These are phyloP conservation scores for Neoboletus magnificus DNA, from an alignment of 768 basidiomycete species.

Conservation along the genomic window DNA sequence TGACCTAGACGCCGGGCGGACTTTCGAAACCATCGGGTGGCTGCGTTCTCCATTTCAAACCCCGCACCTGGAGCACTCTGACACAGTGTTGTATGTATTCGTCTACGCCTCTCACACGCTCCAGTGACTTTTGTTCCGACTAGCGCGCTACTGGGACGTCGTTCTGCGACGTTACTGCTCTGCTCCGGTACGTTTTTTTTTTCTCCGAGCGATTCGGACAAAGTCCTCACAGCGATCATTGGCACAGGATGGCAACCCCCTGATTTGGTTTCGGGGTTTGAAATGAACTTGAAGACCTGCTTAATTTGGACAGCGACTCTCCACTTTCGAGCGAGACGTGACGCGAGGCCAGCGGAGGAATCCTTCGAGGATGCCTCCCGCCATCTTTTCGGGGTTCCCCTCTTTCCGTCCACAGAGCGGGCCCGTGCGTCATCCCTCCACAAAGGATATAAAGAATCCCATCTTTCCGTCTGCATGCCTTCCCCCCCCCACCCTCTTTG, in stretches of 20 bases:
- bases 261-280: slow-evolving; percentile 13
- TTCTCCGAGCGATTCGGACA: not conserved
- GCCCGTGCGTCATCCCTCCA: slow-evolving; percentile 29
- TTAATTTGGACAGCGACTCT: slow-evolving; percentile 18
- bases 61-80: not conserved
- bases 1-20: too few species aligned
- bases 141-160: too few species aligned
- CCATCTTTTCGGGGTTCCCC: slow-evolving; percentile 13
- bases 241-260: slow-evolving; percentile 14
- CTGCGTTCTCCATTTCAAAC: not conserved
- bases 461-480: slow-evolving; percentile 7
- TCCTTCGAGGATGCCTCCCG: slow-evolving; percentile 23
- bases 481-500: slow-evolving; percentile 5
- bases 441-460: slow-evolving; percentile 25
- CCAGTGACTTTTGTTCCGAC: too few species aligned
- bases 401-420: slow-evolving; percentile 20
- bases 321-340: slow-evolving; percentile 9
- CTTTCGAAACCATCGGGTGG: not conserved
- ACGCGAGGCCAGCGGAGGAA: slow-evolving; percentile 19
- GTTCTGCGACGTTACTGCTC: too few species aligned
- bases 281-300: slow-evolving; percentile 29
- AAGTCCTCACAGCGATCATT: slow-evolving; percentile 9
- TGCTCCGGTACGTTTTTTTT: not conserved
- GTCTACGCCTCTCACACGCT: too few species aligned
- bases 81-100: too few species aligned